Evolutionary conservation across 1,284 basidiomycete genomes (phyloP), one percentile per base, ranked within the genome.

Genomic region (Exobasidium rhododendri): DNA sequence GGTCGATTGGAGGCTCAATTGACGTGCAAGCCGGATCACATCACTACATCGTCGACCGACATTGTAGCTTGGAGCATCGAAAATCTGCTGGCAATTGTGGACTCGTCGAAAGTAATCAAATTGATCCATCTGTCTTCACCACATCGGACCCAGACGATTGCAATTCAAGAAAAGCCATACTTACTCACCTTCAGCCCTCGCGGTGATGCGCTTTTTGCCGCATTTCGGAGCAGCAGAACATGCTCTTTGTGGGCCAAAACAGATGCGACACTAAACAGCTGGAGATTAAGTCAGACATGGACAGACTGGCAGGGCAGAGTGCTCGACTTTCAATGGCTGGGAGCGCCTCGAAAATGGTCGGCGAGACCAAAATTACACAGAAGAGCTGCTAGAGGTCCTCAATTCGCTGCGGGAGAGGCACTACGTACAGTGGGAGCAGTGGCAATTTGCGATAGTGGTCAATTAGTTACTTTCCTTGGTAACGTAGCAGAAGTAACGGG

Each of bases 131-230:
- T 55, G 3, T 32, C 30, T 11, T n/a, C 31, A 6, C 52, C 52
- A 32, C 30, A 26, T 40, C 52, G 52, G 4, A 26, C 40, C 14
- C 30, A 32, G 14, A 14, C 20, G 4, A 35, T 55, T 17, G 17
- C 4, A 5, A 40, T 22, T 6, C 3, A 26, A 44, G 52, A 44
- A 35, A 44, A 55, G 14, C 24, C 52, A 6, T 26, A 32, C 17
- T 5, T 55, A 44, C 52, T 55, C n/a, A 44, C 26, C n/a, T 55
- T 55, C 26, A 55, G 52, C 28, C 52, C 52, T 20, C n/a, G 30
- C 22, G 52, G 52, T 32, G 30, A 55, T 44, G 52, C 52, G 3
- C 30, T 55, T 14, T 32, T 55, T 6, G 52, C 52, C 20, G 22
- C 3, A 6, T 44, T 55, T 44, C 22, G 20, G 5, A 20, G 22